phyloP scores from a whole-genome alignment of 1,284 basidiomycete genomes.

The Heliocybe sulcata region DNA sequence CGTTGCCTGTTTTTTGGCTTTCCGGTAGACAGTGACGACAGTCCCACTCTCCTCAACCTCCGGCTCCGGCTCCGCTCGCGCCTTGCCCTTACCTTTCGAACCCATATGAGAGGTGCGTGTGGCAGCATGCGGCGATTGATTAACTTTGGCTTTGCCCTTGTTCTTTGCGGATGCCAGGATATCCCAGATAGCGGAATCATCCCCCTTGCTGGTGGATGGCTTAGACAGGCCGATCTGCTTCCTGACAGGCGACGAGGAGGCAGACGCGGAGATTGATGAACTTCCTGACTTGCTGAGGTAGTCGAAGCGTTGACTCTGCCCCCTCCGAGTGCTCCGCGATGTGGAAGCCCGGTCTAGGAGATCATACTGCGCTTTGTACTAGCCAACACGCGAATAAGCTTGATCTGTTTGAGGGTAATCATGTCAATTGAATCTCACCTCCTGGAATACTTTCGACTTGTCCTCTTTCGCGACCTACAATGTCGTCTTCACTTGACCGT shows the following conservation, averaged over 20 bases:
- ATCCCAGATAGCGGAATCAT: slow-evolving; percentile 17
- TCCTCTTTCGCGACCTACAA: slow-evolving; percentile 66
- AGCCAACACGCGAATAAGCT: slow-evolving; percentile 11
- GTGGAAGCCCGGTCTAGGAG: slow-evolving; percentile 43
- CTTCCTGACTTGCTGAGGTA: slow-evolving; percentile 19
- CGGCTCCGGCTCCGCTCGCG: background rate
- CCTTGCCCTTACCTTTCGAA: background rate
- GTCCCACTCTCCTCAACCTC: background rate
- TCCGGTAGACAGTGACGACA: background rate
- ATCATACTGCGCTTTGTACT: slow-evolving; percentile 64
- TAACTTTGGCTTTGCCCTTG: slow-evolving; percentile 16
- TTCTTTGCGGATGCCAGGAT: slow-evolving; percentile 17
- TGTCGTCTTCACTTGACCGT: background rate
- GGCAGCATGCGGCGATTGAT: background rate
- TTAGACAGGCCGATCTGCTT: slow-evolving; percentile 12
- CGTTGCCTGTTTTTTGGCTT: background rate
- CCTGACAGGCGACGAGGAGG: slow-evolving; percentile 19
- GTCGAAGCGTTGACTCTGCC: slow-evolving; percentile 46
- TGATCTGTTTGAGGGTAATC: slow-evolving; percentile 2
- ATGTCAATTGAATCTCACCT: slow-evolving; percentile 32
- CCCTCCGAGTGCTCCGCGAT: slow-evolving; percentile 57
- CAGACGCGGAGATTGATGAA: slow-evolving; percentile 14
- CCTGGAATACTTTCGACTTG: slow-evolving; percentile 62
- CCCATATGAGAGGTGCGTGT: background rate
- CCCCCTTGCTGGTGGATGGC: slow-evolving; percentile 4